Evolutionary conservation across 805 yeast genomes (phyloP).

Genomic region (Cyberlindnera maclurae): DNA sequence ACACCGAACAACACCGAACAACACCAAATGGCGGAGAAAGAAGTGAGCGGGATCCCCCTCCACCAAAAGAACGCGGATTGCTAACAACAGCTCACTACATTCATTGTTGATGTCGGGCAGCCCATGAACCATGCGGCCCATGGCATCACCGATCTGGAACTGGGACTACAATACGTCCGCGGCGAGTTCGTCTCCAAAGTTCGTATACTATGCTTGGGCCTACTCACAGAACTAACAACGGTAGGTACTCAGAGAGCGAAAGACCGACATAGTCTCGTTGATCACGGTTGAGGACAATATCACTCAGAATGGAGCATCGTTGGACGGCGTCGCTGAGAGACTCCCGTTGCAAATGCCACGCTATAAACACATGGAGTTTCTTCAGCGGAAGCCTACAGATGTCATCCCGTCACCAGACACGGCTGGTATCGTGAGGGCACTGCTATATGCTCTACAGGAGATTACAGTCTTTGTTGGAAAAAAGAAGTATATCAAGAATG

Average conservation of each 20-base stretch:
- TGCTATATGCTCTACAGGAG: constrained; percentile 8
- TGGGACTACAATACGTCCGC: constrained; percentile 35
- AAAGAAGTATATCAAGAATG: constrained; percentile 19
- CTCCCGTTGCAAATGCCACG: constrained; percentile 3
- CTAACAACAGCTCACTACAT: constrained; percentile 30
- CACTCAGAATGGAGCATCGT: not conserved
- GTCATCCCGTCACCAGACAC: constrained; percentile 1
- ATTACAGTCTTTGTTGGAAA: constrained; percentile 14
- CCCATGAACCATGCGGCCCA: constrained; percentile 27
- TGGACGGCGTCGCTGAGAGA: constrained; percentile 4
- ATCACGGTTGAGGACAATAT: constrained; percentile 21
- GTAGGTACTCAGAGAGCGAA: constrained; percentile 23
- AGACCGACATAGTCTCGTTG: constrained; percentile 35
- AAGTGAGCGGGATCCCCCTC: constrained; percentile 15
- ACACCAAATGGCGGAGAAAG: constrained; percentile 30
- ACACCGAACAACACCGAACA: not conserved
- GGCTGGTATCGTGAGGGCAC: constrained; percentile 12
- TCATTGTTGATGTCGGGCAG: constrained; percentile 43
- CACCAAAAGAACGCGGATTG: not conserved
- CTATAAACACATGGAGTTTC: constrained; percentile 1
- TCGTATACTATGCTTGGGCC: no score
- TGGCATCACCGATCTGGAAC: constrained; percentile 28
- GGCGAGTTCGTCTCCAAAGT: constrained; percentile 28
- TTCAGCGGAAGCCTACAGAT: constrained; percentile 3
- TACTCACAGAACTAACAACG: not conserved